Percentiles rank a stretch among this genome's conserved stretches.
Evolutionary conservation across 345 rosid genomes (phyloP).

Genomic region (Citrus sinensis): DVS_A1.0 CM039164.1:25807001-25807500

Average conservation of each 20-base stretch:
- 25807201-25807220: slow-evolving; percentile 51
- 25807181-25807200: slow-evolving; percentile 55
- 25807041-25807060: neutral
- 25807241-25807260: slow-evolving; percentile 75
- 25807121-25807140: no score
- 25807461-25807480: slow-evolving; percentile 79
- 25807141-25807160: neutral
- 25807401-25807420: slow-evolving; percentile 7
- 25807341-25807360: neutral
- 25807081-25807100: neutral
- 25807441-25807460: slow-evolving; percentile 41
- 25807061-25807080: neutral
- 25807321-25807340: neutral
- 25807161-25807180: neutral
- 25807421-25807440: slow-evolving; percentile 60
- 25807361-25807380: neutral
- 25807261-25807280: slow-evolving; percentile 85
- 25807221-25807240: slow-evolving; percentile 63
- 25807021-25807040: neutral
- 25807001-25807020: neutral
- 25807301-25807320: slow-evolving; percentile 55
- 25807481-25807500: slow-evolving; percentile 71
- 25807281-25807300: slow-evolving; percentile 69
- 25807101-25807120: neutral
- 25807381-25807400: neutral